Evolutionary conservation across 192 early-diverging fungal species (phyloP).

Genomic region (Coemansia furcata): DNA sequence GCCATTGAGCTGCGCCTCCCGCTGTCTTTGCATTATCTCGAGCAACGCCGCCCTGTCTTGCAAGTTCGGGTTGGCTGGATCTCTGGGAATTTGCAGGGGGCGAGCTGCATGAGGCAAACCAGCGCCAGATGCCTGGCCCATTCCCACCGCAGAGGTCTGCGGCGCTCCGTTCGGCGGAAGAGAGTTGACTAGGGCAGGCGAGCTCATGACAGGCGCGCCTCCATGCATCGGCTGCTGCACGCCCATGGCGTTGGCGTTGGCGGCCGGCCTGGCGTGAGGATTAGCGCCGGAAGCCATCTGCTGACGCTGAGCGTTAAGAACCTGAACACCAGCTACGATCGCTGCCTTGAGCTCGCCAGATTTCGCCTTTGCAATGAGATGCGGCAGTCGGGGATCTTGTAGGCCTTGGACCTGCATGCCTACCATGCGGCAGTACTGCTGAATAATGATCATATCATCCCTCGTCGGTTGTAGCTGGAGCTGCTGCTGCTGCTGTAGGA

Average conservation of each 20-base stretch:
- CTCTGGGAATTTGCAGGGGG: constrained; percentile 9
- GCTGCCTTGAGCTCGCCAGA: constrained; percentile 25
- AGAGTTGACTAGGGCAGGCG: constrained; percentile 10
- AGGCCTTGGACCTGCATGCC: constrained; percentile 16
- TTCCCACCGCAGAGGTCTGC: not conserved
- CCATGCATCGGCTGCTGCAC: constrained; percentile 12
- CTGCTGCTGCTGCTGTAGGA: constrained; percentile 4
- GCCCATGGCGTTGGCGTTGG: not conserved
- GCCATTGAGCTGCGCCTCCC: constrained; percentile 5
- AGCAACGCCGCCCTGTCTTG: constrained; percentile 24
- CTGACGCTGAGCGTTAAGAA: constrained; percentile 10
- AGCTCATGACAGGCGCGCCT: constrained; percentile 15
- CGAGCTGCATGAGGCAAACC: not conserved
- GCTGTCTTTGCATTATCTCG: constrained; percentile 29
- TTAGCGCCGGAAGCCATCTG: constrained; percentile 10
- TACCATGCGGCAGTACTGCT: constrained; percentile 20
- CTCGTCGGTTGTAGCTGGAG: constrained; percentile 20
- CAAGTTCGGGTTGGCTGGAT: constrained; percentile 21
- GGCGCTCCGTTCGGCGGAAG: constrained; percentile 1
- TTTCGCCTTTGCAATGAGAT: constrained; percentile 28
- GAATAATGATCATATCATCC: constrained; percentile 33
- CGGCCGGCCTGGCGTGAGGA: not conserved
- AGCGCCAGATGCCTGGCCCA: not conserved
- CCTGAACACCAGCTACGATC: constrained; percentile 17
- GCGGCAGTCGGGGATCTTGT: constrained; percentile 17